Evolutionary conservation across 2,329 filamentous ascomycete species (phyloP), one percentile per base, ranked within the genome.

Genomic region (Aureobasidium vineae): DNA sequence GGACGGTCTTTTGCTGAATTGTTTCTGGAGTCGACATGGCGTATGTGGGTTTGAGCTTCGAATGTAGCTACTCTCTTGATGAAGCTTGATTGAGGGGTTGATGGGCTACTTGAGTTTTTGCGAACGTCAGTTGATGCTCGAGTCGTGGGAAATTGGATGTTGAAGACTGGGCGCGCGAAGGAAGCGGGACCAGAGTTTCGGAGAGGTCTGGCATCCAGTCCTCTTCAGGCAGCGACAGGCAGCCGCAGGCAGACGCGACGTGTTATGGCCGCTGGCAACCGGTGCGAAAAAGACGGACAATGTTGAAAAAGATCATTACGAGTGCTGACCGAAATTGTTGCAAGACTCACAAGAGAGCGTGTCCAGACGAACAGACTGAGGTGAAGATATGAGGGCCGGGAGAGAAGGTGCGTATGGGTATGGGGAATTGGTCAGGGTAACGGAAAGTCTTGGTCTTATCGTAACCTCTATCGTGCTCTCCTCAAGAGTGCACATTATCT

Each of bases 241-340:
- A 57, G 31, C 50, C 11, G n/a, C 50, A 38, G 31, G n/a, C 52
- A 54, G 21, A 54, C 52, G 52, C 52, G 52, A 54, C 52, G 40
- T 16, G 4, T 7, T 13, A 40, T 26, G 19, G 33, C 50, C 28
- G 26, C 26, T 26, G 26, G 4, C 28, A 16, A 31, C 26, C 3
- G 47, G 10, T n/a, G 6, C 16, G 8, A 16, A 3, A 5, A 11
- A 52, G 26, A 28, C 10, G 21, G 8, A 49, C 1, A 10, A n/a
- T 21, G 3, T 21, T 3, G 11, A 15, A 47, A 23, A 47, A 23
- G 1, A 23, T 3, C 21, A 11, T 23, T 13, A 19, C n/a, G 19
- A 43, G 8, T 7, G 19, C 6, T 43, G 19, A 21, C 15, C 19
- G 15, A 6, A 38, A 15, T 2, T 43, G 19, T 43, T n/a, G 40